These are phyloP conservation scores for Hypoxylon sp. DNA, from an alignment of 2,329 filamentous ascomycete species.

Conservation along the genomic window DNA sequence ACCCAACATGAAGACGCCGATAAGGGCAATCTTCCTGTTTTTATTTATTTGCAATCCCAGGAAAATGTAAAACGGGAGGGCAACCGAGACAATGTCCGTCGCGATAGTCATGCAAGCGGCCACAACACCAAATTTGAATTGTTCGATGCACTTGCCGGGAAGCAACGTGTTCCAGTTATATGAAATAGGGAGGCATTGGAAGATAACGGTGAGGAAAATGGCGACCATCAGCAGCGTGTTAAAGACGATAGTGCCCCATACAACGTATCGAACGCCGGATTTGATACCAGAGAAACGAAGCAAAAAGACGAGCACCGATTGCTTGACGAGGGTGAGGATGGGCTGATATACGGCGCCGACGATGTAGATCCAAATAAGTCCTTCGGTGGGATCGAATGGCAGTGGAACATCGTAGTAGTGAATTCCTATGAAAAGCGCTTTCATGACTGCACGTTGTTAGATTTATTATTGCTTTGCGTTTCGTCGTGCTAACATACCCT, in stretches of 20 bases:
- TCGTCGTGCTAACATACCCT: slow-evolving; percentile 11
- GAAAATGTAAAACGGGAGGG: slow-evolving; percentile 54
- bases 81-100: slow-evolving; percentile 51
- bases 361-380: slow-evolving; percentile 47
- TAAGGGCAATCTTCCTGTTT: slow-evolving; percentile 49
- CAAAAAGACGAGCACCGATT: slow-evolving; percentile 55
- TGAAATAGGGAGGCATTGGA: slow-evolving; percentile 51
- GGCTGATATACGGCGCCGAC: slow-evolving; percentile 55
- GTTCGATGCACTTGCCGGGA: slow-evolving; percentile 46
- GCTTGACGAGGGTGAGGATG: slow-evolving; percentile 55
- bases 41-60: slow-evolving; percentile 50
- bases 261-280: slow-evolving; percentile 42
- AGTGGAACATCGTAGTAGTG: slow-evolving; percentile 32
- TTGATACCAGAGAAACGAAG: slow-evolving; percentile 52
- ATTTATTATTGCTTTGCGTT: no score
- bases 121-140: slow-evolving; percentile 28
- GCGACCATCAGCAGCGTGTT: slow-evolving; percentile 48
- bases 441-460: slow-evolving; percentile 27
- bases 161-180: slow-evolving; percentile 45
- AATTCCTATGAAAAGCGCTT: slow-evolving; percentile 31
- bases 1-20: slow-evolving; percentile 51
- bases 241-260: slow-evolving; percentile 45
- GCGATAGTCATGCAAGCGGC: slow-evolving; percentile 49
- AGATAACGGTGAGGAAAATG: slow-evolving; percentile 50
- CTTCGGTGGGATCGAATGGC: slow-evolving; percentile 33